Conservation (phyloP, 2,329 filamentous ascomycete species). For the Sarocladium oryzae region DNA sequence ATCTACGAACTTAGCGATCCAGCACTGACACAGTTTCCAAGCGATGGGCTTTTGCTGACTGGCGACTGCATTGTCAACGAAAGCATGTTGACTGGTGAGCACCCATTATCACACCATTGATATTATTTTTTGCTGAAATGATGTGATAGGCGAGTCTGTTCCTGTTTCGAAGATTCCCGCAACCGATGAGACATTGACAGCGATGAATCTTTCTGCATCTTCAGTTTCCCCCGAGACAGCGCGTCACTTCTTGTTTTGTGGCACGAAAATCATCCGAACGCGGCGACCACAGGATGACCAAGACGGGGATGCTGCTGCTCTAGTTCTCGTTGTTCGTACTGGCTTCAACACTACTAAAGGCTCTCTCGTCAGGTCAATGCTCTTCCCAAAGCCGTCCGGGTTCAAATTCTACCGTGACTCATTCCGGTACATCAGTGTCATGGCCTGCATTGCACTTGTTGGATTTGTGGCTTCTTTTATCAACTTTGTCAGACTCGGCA, state of each 20-base stretch:
- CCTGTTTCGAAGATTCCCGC: conserved; percentile 89
- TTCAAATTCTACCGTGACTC: conserved; percentile 99
- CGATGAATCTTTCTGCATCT: conserved; percentile 71
- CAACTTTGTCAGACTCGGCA: conserved; percentile 80
- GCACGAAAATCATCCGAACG: conserved; percentile 90
- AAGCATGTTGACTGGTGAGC: conserved; percentile 78
- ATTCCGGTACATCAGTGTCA: conserved; percentile 95
- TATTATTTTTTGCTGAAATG: conserved; percentile 20
- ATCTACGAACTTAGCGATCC: conserved; percentile 97
- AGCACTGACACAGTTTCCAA: conserved; percentile 78
- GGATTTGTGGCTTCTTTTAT: conserved; percentile 88
- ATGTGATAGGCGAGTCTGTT: conserved; percentile 73
- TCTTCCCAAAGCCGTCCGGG: conserved; percentile 95
- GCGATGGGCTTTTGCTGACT: conserved; percentile 82
- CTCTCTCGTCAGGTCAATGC: conserved; percentile 90
- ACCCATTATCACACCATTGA: conserved; percentile 24
- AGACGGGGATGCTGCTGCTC: conserved; percentile 80
- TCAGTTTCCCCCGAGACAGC: conserved; percentile 78
- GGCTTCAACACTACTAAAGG: conserved; percentile 98
- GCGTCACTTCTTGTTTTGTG: conserved; percentile 86
- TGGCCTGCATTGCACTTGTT: conserved; percentile 77
- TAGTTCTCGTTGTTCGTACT: conserved; percentile 88
- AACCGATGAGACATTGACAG: conserved; percentile 68
- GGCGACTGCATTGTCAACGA: conserved; percentile 99
- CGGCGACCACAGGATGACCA: conserved; percentile 79